Evolutionary conservation across 2,329 filamentous ascomycete species (phyloP), one percentile per base, ranked within the genome.

Genomic region (Zymoseptoria brevis): DNA sequence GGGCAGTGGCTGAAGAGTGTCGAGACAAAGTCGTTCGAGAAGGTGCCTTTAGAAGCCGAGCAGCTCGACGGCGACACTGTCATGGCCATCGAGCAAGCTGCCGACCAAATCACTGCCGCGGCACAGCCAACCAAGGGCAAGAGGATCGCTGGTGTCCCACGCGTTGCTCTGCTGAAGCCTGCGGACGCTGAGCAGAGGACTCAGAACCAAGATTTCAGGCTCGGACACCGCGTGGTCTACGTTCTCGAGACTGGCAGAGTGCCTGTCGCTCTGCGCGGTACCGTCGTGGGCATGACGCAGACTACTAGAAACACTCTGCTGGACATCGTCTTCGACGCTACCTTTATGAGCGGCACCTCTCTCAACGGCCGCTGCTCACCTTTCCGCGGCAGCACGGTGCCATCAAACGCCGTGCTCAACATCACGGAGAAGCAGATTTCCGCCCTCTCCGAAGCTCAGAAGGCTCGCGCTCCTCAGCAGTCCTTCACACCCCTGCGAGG

Each of bases 281-380:
- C 94, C 1, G 90, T 99, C n/a, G 87, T 96, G 58, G 94, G 94
- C 41, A 88, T 96, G 71, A 96, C 91, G 61, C 87, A 90, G 58
- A 96, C 92, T 29, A 82, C 91, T 19, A 88, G 89, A 58, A 87
- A 87, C 24, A 83, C 89, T 53, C 81, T 96, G 59, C 80, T 99
- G 45, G 94, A 99, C 72, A 84, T 97, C 59, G 87, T 99, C 7
- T 99, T 96, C 75, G 95, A 99, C 72, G 84, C 85, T 11, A 88
- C 90, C 0, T 99, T 99, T 75, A 97, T 99, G 92, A 96, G 91
- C 70, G 94, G 94, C 63, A 96, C 92, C 1, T 94, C 89, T 0
- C 81, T 99, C 16, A 89, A 90, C 60, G 91, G 92, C 58, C 87
- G 94, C 60, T 96, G 93, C 71, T 90, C 91, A 24, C 86, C 90